phyloP scores from a whole-genome alignment of 1,284 basidiomycete genomes.

The Retiboletus flavoniger region DNA sequence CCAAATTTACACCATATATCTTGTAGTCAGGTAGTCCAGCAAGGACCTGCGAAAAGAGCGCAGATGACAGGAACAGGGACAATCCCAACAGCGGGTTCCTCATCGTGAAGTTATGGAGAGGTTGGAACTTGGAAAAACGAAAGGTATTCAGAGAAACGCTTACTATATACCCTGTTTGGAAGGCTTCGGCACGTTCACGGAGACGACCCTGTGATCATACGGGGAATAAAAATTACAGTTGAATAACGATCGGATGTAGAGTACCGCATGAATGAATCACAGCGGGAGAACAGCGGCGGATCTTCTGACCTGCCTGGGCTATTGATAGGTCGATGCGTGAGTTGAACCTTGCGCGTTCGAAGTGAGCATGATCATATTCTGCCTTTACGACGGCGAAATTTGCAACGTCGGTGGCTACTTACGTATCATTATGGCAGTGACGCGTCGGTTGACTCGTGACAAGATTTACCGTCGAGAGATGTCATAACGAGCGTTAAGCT shows the following conservation, averaged over 20 bases:
- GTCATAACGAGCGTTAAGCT: no score
- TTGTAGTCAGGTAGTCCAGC: constrained; percentile 34
- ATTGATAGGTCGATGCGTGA: constrained; percentile 1
- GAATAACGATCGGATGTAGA: neutral
- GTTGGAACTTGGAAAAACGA: neutral
- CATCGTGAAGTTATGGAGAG: constrained; percentile 18
- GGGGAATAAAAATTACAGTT: neutral
- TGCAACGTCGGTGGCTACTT: neutral
- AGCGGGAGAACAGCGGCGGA: neutral
- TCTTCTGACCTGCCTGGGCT: neutral
- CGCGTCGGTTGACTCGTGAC: neutral
- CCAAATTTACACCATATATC: constrained; percentile 55
- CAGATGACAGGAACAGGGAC: constrained; percentile 17
- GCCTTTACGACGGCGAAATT: neutral
- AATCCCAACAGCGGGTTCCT: constrained; percentile 16
- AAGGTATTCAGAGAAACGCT: neutral
- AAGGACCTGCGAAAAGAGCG: constrained; percentile 17
- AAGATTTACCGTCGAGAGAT: neutral
- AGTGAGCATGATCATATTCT: neutral
- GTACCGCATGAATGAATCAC: neutral
- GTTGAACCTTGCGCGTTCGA: neutral
- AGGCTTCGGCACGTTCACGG: neutral
- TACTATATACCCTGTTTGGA: constrained; percentile 11
- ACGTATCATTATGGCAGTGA: neutral
- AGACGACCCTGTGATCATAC: constrained; percentile 1